Conservation (phyloP, 306 rosid genomes). For the Malus domestica region ASM211411v1 NC_041793.1:29307001-29307500, state of each 20-base stretch:
- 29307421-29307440: not conserved
- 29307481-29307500: too few relatives aligned
- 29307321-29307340: slow-evolving; percentile 19
- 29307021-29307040: slow-evolving; percentile 82
- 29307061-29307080: slow-evolving; percentile 78
- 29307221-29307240: slow-evolving; percentile 89
- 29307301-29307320: slow-evolving; percentile 57
- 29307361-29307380: not conserved
- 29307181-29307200: slow-evolving; percentile 88
- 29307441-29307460: not conserved
- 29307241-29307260: slow-evolving; percentile 75
- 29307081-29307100: slow-evolving; percentile 83
- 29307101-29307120: slow-evolving; percentile 89
- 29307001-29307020: slow-evolving; percentile 78
- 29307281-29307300: slow-evolving; percentile 83
- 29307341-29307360: slow-evolving; percentile 1
- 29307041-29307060: slow-evolving; percentile 86
- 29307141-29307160: slow-evolving; percentile 79
- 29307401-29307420: slow-evolving; percentile 17
- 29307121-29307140: slow-evolving; percentile 82
- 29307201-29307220: slow-evolving; percentile 90
- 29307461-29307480: too few relatives aligned
- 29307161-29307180: slow-evolving; percentile 65
- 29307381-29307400: slow-evolving; percentile 12
- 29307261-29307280: slow-evolving; percentile 76